These are phyloP conservation scores for Clausena lansium DNA, from an alignment of 345 rosid genomes.

Conservation along the genomic window DNA sequence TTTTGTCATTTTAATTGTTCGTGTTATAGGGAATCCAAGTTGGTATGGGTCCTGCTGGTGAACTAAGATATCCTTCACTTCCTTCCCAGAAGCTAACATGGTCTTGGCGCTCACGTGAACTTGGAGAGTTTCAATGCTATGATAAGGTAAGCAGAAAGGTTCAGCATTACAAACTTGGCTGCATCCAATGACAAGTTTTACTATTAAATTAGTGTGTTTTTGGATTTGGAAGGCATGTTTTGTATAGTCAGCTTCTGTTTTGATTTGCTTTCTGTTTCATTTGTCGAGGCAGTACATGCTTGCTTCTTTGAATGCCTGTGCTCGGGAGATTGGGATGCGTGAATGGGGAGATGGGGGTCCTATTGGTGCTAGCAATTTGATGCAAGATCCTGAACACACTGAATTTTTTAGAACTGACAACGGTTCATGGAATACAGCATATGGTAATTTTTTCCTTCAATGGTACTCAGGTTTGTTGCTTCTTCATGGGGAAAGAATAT, in stretches of 20 bases:
- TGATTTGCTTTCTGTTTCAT: background rate
- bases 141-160: constrained; percentile 43
- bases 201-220: background rate
- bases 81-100: constrained; percentile 38
- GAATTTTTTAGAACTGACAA: constrained; percentile 40
- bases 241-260: background rate
- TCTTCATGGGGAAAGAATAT: constrained; percentile 48
- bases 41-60: constrained; percentile 67
- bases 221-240: background rate
- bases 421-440: constrained; percentile 45
- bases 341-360: constrained; percentile 53
- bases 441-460: constrained; percentile 44
- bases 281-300: constrained; percentile 42
- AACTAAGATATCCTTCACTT: constrained; percentile 50
- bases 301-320: constrained; percentile 47
- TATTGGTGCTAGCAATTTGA: constrained; percentile 31
- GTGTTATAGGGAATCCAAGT: constrained; percentile 46
- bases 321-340: constrained; percentile 31
- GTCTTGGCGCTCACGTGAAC: constrained; percentile 38
- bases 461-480: constrained; percentile 57
- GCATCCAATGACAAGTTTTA: background rate
- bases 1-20: background rate
- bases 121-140: constrained; percentile 57
- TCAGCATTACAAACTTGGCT: background rate
- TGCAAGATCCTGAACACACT: constrained; percentile 38